Conservation (phyloP, 2,329 filamentous ascomycete genomes). For the Sclerotiophoma versabilis region DNA sequence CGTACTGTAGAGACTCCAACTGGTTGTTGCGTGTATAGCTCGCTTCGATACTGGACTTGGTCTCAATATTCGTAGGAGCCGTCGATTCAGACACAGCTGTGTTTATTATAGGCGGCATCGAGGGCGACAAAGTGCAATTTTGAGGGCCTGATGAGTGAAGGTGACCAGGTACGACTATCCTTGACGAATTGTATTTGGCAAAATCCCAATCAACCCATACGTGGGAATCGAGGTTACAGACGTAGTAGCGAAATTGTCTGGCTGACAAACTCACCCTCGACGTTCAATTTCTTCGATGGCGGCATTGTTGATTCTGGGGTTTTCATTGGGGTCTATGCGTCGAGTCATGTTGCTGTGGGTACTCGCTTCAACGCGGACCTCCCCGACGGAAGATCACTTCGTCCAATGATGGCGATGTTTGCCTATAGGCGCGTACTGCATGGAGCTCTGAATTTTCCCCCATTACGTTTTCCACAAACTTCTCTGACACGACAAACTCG, state of each 20-base stretch:
- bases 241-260: background rate
- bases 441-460: background rate
- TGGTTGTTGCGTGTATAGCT: background rate
- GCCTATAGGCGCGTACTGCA: slow-evolving; percentile 3
- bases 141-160: background rate
- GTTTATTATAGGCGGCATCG: background rate
- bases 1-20: slow-evolving; percentile 6
- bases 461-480: slow-evolving; percentile 7
- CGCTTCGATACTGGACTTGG: background rate
- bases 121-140: slow-evolving; percentile 1
- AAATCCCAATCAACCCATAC: background rate
- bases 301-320: slow-evolving; percentile 5
- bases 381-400: slow-evolving; percentile 8
- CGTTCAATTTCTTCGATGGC: slow-evolving; percentile 9
- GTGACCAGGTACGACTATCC: background rate
- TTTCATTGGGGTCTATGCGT: slow-evolving; percentile 10
- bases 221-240: background rate
- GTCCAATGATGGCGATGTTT: slow-evolving; percentile 6
- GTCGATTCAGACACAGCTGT: background rate
- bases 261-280: background rate
- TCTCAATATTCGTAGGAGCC: background rate
- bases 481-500: background rate
- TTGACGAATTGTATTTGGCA: background rate
- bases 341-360: slow-evolving; percentile 14
- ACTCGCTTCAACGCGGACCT: slow-evolving; percentile 15